phyloP scores from a whole-genome alignment of 345 rosid genomes.

The Bruguiera gymnorhiza region DNA sequence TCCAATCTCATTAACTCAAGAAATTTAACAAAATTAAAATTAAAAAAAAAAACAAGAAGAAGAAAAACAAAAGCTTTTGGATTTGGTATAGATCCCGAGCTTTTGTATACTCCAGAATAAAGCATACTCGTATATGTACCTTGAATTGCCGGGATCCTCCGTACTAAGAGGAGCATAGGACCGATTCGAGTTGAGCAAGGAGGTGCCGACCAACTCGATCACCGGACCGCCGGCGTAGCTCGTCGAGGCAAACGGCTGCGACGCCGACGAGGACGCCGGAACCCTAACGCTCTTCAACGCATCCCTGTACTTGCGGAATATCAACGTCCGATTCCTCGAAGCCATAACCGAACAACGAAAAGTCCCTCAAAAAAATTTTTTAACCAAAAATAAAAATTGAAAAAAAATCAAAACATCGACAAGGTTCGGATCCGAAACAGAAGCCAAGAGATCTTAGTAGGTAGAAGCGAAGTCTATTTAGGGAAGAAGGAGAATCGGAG shows the following conservation, averaged over 20 bases:
- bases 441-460: too few relatives aligned
- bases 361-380: too few relatives aligned
- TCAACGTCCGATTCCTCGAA: slow-evolving; percentile 69
- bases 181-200: slow-evolving; percentile 63
- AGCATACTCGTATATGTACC: slow-evolving; percentile 19
- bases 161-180: slow-evolving; percentile 84
- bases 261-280: slow-evolving; percentile 40
- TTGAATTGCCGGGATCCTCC: slow-evolving; percentile 79
- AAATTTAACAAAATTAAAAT: too few relatives aligned
- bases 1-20: too few relatives aligned
- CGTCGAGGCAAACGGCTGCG: slow-evolving; percentile 17
- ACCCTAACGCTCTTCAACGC: slow-evolving; percentile 85
- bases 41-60: too few relatives aligned
- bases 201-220: slow-evolving; percentile 81
- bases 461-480: too few relatives aligned
- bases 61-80: too few relatives aligned
- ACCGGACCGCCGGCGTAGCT: slow-evolving; percentile 61
- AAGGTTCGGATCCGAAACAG: too few relatives aligned
- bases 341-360: slow-evolving; percentile 47
- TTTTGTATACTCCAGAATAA: not conserved
- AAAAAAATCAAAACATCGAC: not conserved
- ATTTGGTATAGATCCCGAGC: too few relatives aligned
- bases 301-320: slow-evolving; percentile 74
- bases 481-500: too few relatives aligned
- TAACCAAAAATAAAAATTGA: not conserved